Percentiles rank a stretch among this genome's conserved stretches.
Evolutionary conservation across 2,329 filamentous ascomycete species (phyloP).

Genomic region (Penicillium paneum): DNA sequence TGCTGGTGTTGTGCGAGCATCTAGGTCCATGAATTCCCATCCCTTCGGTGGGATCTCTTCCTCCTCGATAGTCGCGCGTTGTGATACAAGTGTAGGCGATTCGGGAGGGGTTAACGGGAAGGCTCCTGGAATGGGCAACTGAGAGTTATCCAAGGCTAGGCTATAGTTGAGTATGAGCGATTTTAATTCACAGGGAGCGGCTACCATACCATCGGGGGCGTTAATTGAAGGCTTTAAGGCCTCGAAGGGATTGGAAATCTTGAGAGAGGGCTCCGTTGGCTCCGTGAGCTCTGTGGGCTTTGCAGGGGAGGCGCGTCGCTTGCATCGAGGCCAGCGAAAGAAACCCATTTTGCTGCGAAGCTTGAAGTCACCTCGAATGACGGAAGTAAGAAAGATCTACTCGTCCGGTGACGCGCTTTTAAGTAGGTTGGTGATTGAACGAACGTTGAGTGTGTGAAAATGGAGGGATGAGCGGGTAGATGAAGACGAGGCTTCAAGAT

Average conservation of each 20-base stretch:
- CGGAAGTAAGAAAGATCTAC: background rate
- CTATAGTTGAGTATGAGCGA: constrained; percentile 3
- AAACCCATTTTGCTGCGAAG: constrained; percentile 3
- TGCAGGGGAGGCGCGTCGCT: background rate
- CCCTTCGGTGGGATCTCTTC: constrained; percentile 5
- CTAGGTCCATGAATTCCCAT: constrained; percentile 10
- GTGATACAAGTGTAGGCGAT: constrained; percentile 12
- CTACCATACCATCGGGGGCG: background rate
- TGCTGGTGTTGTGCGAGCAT: constrained; percentile 5
- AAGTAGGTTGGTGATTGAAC: background rate
- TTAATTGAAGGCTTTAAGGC: background rate
- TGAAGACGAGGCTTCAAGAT: constrained; percentile 1
- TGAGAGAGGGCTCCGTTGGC: background rate
- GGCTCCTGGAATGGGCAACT: constrained; percentile 15
- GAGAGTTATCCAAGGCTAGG: background rate
- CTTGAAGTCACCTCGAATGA: background rate
- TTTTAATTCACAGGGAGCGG: background rate
- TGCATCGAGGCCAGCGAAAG: constrained; percentile 8
- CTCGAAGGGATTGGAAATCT: background rate
- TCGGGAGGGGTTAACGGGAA: constrained; percentile 17
- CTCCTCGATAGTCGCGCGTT: background rate
- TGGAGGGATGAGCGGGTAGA: background rate
- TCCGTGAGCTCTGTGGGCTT: background rate
- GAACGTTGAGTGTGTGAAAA: background rate
- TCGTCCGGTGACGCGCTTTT: constrained; percentile 9